Evolutionary conservation across 2,329 filamentous ascomycete genomes (phyloP), one percentile per base, ranked within the genome.

Genomic region (Metarhizium anisopliae): DNA sequence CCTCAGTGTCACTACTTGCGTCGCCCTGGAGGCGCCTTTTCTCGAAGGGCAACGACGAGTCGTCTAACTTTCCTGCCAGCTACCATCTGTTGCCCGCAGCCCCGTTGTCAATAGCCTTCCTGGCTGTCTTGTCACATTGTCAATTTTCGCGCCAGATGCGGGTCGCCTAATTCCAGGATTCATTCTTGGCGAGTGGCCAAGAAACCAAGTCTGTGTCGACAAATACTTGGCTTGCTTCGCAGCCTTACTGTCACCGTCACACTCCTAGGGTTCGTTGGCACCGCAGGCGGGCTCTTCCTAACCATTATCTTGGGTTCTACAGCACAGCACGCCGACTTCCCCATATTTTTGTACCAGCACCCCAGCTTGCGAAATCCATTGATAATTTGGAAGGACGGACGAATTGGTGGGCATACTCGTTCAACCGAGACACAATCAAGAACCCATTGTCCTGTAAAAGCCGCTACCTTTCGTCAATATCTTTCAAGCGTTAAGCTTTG

Each of bases 11-110:
- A 47, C 49, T 40, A 25, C 25, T 25, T 53, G 43, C 54, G 43
- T 55, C 52, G 51, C 30, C 47, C 50, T 47, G 53, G 53, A 56
- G 57, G 45, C 54, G 47, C 45, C 40, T 18, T 47, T 54, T 49
- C 36, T 20, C 35, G 40, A 47, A 50, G 49, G 29, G 52, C 52
- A 47, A 25, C 25, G 25, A 4, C 56, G 52, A 58, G 38, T 58
- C 49, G 35, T 52, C 50, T 50, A 51, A 53, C 50, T 51, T 25
- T 25, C 25, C 11, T 30, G 30, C 14, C 11, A 53, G 35, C 43
- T 8, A 51, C 32, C 43, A 20, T 50, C 52, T 49, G 11, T 20
- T 30, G 14, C 20, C 36, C 13, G 38, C 59, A 50, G 50, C 50
- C 50, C n/a, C 40, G 49, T 52, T 55, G 47, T 58, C 53, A 42